Base-by-base conservation (phyloP, 2,329 filamentous ascomycete genomes). In the Ceratocystis smalleyi region DNA sequence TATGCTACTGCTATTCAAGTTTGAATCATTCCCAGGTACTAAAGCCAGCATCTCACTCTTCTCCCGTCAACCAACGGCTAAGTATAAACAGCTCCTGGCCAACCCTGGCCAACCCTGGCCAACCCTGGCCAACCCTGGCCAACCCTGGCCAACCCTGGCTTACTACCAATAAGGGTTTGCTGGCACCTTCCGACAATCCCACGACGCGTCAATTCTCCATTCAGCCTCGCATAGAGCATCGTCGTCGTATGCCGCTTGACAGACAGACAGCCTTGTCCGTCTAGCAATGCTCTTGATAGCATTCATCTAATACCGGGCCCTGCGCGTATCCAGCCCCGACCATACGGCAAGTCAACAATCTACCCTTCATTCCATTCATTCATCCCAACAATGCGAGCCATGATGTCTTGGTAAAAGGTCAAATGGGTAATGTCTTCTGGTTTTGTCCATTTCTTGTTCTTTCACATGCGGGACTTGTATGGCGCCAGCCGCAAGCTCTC, bases 381-480 rank as follows among this genome's bases (percentile, higher is more conserved):
- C 12, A 51, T 22, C 12, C 47, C 24, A 22, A 24, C 6, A 35
- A 43, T 40, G 5, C 30, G 43, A 64, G 62, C 62, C 30, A 35
- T 64, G 62, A 64, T 64, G 62, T 49, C 55, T n/a, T 64, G 62
- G 62, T 64, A 64, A 64, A 64, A 64, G 62, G 62, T 64, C 62
- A 59, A 51, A 64, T 35, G 54, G 35, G 24, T 4, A 4, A 35
- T 17, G 12, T 59, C 51, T 51, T 64, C 62, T 64, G 62, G 62
- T 59, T 47, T 30, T 59, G 54, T 59, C 54, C 19, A 10, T 47
- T 51, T 51, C 22, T 61, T 12, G 19, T 24, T 30, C 59, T 22
- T 35, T 15, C 5, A 49, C n/a, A 61, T 35, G 30, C 2, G 30
- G 19, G 43, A 24, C 24, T 47, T n/a, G 27, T 43, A 61, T 43